Base-by-base conservation (phyloP, 345 rosid species). In the Iberis pinnata region DNA sequence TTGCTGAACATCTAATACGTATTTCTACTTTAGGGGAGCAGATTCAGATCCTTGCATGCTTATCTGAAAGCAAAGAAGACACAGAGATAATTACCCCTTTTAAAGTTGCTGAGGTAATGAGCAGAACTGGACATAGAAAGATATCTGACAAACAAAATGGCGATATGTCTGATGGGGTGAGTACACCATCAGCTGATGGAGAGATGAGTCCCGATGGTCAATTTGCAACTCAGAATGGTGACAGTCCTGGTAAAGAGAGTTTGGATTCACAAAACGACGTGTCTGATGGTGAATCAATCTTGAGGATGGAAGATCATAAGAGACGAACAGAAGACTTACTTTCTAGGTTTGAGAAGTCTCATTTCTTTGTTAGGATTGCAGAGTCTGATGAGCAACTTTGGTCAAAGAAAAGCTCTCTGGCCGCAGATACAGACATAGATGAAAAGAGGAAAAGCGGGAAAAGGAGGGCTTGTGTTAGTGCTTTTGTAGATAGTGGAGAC, bases 291-390 rank as follows among this genome's bases (percentile, higher is more conserved):
- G 95, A 88, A 76, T 80, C 94, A 43, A 65, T 83, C 33, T 84
- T 88, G 54, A 76, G 89, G 73, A 83, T 77, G 94, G 95, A 93
- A 70, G 94, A 83, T 69, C 83, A 73, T 61, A 76, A 73, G 67
- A 81, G 86, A 53, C 82, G 74, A 61, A 81, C 87, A 24, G 95
- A 78, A 67, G 77, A 56, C 15, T 63, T 83, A 61, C 71, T 88
- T 74, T 80, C 83, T 54, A 88, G 77, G 72, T 79, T 93, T 76
- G 75, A 77, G 69, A 82, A 79, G 80, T 93, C 99, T 43, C 89
- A 88, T 74, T 93, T 88, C 79, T 83, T 93, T 64, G 97, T 80
- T 49, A 86, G 95, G 77, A 83, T 88, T 49, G 84, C 92, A 12
- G 97, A 82, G 80, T 76, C 90, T 38, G 80, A 76, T 24, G 94